These are phyloP conservation scores for Nymphaea thermarum DNA, from an alignment of 164 flowering plant species.

Conservation along the genomic window DNA sequence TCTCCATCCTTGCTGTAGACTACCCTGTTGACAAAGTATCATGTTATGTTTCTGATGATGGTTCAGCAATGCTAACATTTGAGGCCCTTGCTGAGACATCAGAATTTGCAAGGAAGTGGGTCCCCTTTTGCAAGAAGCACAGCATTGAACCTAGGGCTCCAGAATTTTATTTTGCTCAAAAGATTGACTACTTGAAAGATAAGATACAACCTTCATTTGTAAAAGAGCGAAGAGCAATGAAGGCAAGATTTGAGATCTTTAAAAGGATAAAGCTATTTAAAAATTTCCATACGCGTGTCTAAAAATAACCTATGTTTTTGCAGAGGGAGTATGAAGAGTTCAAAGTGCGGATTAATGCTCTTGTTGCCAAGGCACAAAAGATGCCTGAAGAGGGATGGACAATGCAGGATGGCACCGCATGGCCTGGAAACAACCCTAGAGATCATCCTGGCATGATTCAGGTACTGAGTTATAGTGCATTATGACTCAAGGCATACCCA, in stretches of 20 bases:
- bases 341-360: constrained; percentile 84
- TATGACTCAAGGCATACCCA: background rate
- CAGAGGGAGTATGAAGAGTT: constrained; percentile 98
- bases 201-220: constrained; percentile 96
- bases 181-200: constrained; percentile 94
- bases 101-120: constrained; percentile 98
- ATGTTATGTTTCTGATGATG: constrained; percentile 98
- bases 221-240: constrained; percentile 93
- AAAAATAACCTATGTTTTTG: background rate
- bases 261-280: too few relatives aligned
- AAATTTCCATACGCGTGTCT: too few relatives aligned
- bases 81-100: constrained; percentile 94
- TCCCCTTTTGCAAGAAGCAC: constrained; percentile 96
- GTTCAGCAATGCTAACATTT: constrained; percentile 95
- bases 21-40: constrained; percentile 98
- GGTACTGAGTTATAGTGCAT: constrained; percentile 21
- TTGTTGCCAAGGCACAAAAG: constrained; percentile 88
- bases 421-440: constrained; percentile 96
- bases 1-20: constrained; percentile 95
- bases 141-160: constrained; percentile 96
- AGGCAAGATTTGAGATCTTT: constrained; percentile 11
- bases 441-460: constrained; percentile 99
- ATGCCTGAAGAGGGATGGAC: constrained; percentile 98
- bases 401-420: constrained; percentile 93
- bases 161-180: constrained; percentile 88